phyloP scores from a whole-genome alignment of 1,139 yeast genomes.

The Suhomyces anneliseae region DNA sequence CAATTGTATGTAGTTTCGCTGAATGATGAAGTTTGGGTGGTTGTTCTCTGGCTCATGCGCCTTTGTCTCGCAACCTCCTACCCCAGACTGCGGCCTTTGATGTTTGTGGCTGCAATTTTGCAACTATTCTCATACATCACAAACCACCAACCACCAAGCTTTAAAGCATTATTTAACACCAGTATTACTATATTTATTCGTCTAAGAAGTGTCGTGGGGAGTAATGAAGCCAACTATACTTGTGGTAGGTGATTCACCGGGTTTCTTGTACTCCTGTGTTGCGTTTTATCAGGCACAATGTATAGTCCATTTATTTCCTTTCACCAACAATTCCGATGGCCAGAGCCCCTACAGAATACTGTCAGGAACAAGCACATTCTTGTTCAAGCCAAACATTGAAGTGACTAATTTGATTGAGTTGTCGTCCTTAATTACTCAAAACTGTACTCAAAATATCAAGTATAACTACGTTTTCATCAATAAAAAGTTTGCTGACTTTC shows the following conservation, averaged over 20 bases:
- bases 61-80: background rate
- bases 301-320: constrained; percentile 12
- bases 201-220: background rate
- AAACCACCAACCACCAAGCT: background rate
- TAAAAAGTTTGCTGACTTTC: constrained; percentile 5
- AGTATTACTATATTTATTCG: background rate
- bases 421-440: background rate
- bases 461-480: constrained; percentile 8
- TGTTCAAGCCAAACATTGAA: background rate
- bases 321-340: background rate
- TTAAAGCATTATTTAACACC: background rate
- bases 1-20: no score
- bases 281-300: constrained; percentile 4
- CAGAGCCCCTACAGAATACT: background rate
- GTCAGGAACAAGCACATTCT: background rate
- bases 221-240: constrained; percentile 5
- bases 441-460: background rate
- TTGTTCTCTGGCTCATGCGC: no score
- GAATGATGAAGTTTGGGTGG: no score
- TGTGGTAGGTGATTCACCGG: constrained; percentile 12
- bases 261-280: constrained; percentile 6
- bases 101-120: background rate
- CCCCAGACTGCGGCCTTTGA: background rate
- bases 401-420: constrained; percentile 7
- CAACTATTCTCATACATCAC: background rate